A percentile compares a stretch with the other conserved stretches of the same genome.
Evolutionary conservation across 768 basidiomycete genomes (phyloP).

Genomic region (Tephrocybe sp.): DNA sequence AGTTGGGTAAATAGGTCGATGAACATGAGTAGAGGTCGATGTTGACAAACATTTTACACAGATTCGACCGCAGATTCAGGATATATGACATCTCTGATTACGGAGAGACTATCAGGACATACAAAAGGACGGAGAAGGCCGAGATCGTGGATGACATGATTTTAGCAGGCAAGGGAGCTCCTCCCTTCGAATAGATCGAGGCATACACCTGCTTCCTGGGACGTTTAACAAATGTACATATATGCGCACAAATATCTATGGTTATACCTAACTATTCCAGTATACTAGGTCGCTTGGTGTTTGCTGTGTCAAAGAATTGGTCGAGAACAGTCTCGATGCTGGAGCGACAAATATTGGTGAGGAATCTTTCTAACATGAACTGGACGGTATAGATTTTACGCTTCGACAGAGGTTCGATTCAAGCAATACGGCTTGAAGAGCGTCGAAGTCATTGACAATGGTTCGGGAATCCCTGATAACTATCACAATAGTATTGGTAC

Average conservation of each 20-base stretch:
- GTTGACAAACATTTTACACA: slow-evolving; percentile 27
- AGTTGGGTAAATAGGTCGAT: slow-evolving; percentile 53
- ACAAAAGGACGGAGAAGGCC: slow-evolving; percentile 77
- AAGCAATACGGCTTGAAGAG: slow-evolving; percentile 80
- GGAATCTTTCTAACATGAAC: slow-evolving; percentile 20
- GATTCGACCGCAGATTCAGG: slow-evolving; percentile 89
- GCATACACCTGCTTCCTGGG: neutral
- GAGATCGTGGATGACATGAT: slow-evolving; percentile 63
- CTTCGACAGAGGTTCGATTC: slow-evolving; percentile 74
- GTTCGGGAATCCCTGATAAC: slow-evolving; percentile 73
- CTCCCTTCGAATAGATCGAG: no score
- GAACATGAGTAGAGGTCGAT: neutral
- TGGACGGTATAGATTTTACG: neutral
- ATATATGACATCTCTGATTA: slow-evolving; percentile 85
- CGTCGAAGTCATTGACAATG: slow-evolving; percentile 92
- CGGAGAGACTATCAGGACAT: slow-evolving; percentile 88
- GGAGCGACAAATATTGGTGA: slow-evolving; percentile 82
- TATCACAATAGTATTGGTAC: slow-evolving; percentile 80
- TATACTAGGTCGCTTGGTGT: no score
- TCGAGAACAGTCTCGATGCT: slow-evolving; percentile 96
- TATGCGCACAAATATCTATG: no score
- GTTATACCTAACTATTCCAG: no score
- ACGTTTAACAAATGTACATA: neutral
- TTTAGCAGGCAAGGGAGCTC: slow-evolving; percentile 53
- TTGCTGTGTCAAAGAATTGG: slow-evolving; percentile 92